phyloP scores from a whole-genome alignment of 345 rosid species.

The Arabidopsis arenosa region DNA sequence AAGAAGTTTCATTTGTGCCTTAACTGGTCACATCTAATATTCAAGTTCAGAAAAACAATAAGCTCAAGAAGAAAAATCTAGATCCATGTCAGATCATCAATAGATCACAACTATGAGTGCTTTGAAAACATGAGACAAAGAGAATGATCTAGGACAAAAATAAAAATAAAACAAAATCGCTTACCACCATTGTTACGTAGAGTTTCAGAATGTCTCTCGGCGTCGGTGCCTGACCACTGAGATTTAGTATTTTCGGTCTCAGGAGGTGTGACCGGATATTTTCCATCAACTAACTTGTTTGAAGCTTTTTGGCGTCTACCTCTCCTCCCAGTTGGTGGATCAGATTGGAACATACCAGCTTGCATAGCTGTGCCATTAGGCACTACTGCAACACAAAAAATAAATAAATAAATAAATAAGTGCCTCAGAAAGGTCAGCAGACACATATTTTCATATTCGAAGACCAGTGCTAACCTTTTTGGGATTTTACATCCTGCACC shows the following conservation, averaged over 20 bases:
- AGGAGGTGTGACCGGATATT: conserved; percentile 47
- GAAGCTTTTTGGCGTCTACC: conserved; percentile 78
- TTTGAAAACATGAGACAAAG: conserved; percentile 10
- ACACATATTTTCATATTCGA: neutral
- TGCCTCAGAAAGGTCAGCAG: conserved; percentile 23
- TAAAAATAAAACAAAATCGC: neutral
- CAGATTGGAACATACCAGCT: conserved; percentile 56
- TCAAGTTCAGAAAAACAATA: conserved; percentile 21
- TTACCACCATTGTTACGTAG: conserved; percentile 48
- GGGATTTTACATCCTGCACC: conserved; percentile 44
- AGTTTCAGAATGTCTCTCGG: conserved; percentile 45
- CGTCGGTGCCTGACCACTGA: conserved; percentile 40
- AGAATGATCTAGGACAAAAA: conserved; percentile 24
- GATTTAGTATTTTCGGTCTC: conserved; percentile 59
- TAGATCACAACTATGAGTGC: conserved; percentile 6
- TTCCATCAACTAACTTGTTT: conserved; percentile 60
- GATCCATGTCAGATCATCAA: conserved; percentile 1
- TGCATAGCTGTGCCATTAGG: conserved; percentile 51
- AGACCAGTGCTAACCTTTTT: conserved; percentile 56
- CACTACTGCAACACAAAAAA: conserved; percentile 44
- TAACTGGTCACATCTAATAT: neutral
- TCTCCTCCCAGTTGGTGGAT: conserved; percentile 67
- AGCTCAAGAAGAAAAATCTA: neutral
- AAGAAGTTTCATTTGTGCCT: conserved; percentile 17
- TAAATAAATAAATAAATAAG: conserved; percentile 16